These are phyloP conservation scores for Tephrocybe sp. DNA, from an alignment of 768 basidiomycete genomes.

Conservation along the genomic window DNA sequence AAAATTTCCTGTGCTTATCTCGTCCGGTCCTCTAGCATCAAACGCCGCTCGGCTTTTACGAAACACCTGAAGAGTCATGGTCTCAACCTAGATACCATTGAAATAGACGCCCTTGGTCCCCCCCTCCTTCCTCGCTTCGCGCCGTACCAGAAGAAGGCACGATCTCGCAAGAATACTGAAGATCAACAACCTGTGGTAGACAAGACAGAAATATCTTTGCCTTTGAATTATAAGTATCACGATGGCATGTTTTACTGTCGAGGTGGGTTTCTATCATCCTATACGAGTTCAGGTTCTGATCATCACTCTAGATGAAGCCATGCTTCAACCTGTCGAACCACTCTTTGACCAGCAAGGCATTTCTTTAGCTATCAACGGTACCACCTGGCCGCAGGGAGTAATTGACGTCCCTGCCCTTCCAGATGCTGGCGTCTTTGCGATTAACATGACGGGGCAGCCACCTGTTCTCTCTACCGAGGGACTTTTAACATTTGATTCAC, in stretches of 20 bases:
- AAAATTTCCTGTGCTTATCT: constrained; percentile 3
- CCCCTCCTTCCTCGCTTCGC: constrained; percentile 17
- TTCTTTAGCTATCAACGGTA: neutral
- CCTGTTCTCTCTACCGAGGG: constrained; percentile 7
- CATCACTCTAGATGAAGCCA: neutral
- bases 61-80: constrained; percentile 54
- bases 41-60: constrained; percentile 57
- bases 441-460: constrained; percentile 1
- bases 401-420: constrained; percentile 5
- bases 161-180: neutral
- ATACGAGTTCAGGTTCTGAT: neutral
- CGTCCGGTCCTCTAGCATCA: constrained; percentile 44
- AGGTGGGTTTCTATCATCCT: neutral
- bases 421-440: constrained; percentile 8
- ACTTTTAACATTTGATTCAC: constrained; percentile 12
- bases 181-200: neutral
- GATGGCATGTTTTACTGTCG: neutral
- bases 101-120: constrained; percentile 31
- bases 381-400: constrained; percentile 3
- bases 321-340: neutral
- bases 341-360: neutral
- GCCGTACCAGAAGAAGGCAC: constrained; percentile 3
- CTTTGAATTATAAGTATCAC: neutral
- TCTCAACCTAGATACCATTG: constrained; percentile 25
- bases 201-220: neutral